Evolutionary conservation across 331 rosid genomes (phyloP).

Genomic region (Rhamnella rubrinervis): DNA sequence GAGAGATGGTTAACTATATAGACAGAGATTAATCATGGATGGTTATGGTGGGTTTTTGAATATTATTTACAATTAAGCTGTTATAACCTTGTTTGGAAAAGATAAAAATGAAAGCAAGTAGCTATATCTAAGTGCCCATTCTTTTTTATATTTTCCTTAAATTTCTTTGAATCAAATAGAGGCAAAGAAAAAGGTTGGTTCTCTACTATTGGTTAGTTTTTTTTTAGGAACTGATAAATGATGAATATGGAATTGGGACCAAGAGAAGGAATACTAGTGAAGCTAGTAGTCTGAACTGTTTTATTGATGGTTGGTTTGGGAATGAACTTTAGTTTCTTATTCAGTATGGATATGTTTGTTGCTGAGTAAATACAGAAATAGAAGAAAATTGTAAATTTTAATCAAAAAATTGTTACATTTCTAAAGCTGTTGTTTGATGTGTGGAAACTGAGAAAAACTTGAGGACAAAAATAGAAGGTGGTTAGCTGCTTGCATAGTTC

Average conservation of each 20-base stretch:
- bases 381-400: too few relatives aligned
- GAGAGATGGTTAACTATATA: neutral
- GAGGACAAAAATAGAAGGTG: neutral
- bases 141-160: neutral
- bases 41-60: neutral
- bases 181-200: neutral
- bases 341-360: neutral
- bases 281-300: neutral
- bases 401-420: neutral
- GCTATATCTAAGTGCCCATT: neutral
- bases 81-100: neutral
- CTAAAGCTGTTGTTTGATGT: neutral
- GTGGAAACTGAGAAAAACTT: neutral
- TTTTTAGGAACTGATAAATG: too few relatives aligned
- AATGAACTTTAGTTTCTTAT: neutral
- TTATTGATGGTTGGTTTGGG: neutral
- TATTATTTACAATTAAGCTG: neutral
- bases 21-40: neutral
- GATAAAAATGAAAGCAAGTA: neutral
- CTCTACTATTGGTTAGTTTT: neutral
- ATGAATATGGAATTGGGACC: too few relatives aligned
- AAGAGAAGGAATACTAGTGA: neutral
- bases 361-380: neutral
- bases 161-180: neutral
- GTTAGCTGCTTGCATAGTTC: constrained; percentile 5